Conservation (phyloP, 2,329 filamentous ascomycete species). For the Septoria linicola region DNA sequence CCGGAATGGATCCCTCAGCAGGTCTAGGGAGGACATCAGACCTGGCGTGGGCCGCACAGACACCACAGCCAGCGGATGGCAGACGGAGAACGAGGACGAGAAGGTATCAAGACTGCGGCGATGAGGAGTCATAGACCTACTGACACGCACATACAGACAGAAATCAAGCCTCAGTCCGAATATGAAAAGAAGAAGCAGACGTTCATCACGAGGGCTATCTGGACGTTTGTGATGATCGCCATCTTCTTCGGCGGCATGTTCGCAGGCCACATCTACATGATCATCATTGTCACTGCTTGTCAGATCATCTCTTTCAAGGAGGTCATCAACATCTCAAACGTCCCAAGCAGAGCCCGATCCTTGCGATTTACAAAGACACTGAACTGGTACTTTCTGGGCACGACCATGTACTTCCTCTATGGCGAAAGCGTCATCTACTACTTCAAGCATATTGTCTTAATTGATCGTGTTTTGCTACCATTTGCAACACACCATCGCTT, state of each 20-base stretch:
- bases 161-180: conserved; percentile 52
- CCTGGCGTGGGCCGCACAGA: conserved; percentile 29
- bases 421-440: conserved; percentile 99
- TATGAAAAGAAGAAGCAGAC: conserved; percentile 99
- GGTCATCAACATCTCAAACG: conserved; percentile 95
- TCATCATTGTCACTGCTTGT: conserved; percentile 85
- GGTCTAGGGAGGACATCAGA: conserved; percentile 25
- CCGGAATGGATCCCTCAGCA: conserved; percentile 42
- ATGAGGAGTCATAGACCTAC: neutral
- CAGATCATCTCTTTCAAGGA: conserved; percentile 99
- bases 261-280: conserved; percentile 95
- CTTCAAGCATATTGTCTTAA: conserved; percentile 97
- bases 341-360: conserved; percentile 86
- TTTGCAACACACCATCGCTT: conserved; percentile 97
- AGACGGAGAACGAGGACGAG: conserved; percentile 39
- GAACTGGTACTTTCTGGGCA: conserved; percentile 99
- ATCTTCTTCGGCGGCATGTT: conserved; percentile 90
- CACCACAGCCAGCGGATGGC: conserved; percentile 36
- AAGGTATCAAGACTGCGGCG: conserved; percentile 20
- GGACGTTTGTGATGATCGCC: conserved; percentile 96
- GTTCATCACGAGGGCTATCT: conserved; percentile 94
- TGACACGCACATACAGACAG: conserved; percentile 17
- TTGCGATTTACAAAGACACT: conserved; percentile 91
- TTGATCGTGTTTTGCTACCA: conserved; percentile 88
- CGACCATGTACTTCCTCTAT: conserved; percentile 98